A percentile compares a stretch with the other conserved stretches of the same genome.
Evolutionary conservation across 2,329 filamentous ascomycete species (phyloP).

Genomic region (Aspergillus sp.): DNA sequence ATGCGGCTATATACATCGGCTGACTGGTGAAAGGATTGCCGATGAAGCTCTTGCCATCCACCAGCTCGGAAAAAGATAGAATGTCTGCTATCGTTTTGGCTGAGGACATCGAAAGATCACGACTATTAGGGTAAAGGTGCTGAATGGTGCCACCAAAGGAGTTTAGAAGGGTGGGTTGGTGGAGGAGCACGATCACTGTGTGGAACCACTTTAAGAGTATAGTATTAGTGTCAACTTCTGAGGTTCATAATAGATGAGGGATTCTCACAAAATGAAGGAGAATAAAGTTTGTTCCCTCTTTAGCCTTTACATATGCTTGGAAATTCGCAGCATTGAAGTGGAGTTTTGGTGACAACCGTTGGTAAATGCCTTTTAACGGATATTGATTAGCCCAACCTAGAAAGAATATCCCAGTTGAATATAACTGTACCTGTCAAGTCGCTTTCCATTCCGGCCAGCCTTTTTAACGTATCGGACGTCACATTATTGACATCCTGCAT

Average conservation of each 20-base stretch:
- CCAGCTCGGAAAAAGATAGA: slow-evolving; percentile 78
- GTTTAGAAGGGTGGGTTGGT: slow-evolving; percentile 79
- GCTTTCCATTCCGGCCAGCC: slow-evolving; percentile 74
- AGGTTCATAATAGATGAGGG: neutral
- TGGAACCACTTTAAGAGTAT: slow-evolving; percentile 67
- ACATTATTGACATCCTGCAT: slow-evolving; percentile 73
- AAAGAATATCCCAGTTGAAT: neutral
- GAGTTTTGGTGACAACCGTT: slow-evolving; percentile 70
- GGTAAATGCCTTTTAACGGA: slow-evolving; percentile 56
- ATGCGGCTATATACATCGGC: slow-evolving; percentile 88
- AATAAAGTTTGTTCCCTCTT: slow-evolving; percentile 84
- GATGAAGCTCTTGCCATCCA: slow-evolving; percentile 81
- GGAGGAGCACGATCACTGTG: slow-evolving; percentile 78
- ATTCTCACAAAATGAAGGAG: slow-evolving; percentile 66
- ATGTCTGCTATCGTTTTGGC: slow-evolving; percentile 92
- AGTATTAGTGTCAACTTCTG: slow-evolving; percentile 16
- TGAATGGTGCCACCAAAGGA: slow-evolving; percentile 70
- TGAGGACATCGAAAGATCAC: slow-evolving; percentile 80
- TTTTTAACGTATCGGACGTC: slow-evolving; percentile 70
- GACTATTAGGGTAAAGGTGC: slow-evolving; percentile 75
- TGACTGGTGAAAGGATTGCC: slow-evolving; percentile 88
- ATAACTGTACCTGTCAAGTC: slow-evolving; percentile 65
- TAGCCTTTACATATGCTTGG: slow-evolving; percentile 75
- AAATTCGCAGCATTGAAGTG: slow-evolving; percentile 87
- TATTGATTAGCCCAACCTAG: slow-evolving; percentile 1